These are phyloP conservation scores for Clarireedia paspali DNA, from an alignment of 2,329 filamentous ascomycete species.

Conservation along the genomic window DNA sequence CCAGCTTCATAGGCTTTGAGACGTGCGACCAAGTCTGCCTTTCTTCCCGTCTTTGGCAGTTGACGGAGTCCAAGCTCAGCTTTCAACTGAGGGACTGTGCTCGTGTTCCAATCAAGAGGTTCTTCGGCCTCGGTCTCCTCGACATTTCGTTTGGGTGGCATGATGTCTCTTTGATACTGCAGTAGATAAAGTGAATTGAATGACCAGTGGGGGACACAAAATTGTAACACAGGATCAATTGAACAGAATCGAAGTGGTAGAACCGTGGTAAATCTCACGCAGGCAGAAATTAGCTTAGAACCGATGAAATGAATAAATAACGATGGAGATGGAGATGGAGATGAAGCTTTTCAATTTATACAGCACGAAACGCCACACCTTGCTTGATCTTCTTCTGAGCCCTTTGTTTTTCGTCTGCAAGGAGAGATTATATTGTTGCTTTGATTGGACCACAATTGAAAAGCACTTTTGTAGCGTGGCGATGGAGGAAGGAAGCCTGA, in stretches of 20 bases:
- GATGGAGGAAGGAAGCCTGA: background rate
- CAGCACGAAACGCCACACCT: too few relatives aligned
- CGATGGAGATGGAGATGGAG: background rate
- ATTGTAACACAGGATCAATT: background rate
- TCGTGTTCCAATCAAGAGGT: constrained; percentile 36
- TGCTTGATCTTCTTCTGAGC: background rate
- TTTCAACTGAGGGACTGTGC: constrained; percentile 66
- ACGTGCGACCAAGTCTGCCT: constrained; percentile 62
- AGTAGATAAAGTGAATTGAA: background rate
- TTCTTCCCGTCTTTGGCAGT: constrained; percentile 58
- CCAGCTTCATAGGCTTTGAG: constrained; percentile 35
- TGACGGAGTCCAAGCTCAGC: constrained; percentile 64
- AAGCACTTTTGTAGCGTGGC: background rate
- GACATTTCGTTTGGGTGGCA: constrained; percentile 3
- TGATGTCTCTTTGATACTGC: background rate
- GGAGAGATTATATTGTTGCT: background rate
- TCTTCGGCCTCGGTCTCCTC: constrained; percentile 1
- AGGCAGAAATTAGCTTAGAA: too few relatives aligned
- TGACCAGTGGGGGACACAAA: too few relatives aligned
- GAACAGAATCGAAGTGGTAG: background rate
- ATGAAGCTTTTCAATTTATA: background rate
- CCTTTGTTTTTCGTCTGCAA: background rate
- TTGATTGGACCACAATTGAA: background rate
- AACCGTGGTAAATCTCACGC: background rate
- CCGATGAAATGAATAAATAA: background rate